phyloP scores from a whole-genome alignment of 2,329 filamentous ascomycete genomes.

The Metarhizium album region DNA sequence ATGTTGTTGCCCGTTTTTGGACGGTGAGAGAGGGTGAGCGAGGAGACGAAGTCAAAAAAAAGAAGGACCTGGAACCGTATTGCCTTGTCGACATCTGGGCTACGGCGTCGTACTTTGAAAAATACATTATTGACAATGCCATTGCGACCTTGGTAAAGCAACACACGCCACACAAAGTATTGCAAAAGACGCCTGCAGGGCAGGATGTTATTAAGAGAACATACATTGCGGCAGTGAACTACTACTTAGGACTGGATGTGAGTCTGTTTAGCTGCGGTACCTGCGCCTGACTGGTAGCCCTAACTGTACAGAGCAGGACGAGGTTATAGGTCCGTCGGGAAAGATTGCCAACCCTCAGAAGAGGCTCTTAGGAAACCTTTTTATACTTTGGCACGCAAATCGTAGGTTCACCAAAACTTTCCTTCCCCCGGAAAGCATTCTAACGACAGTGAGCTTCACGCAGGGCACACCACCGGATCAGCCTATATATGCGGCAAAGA shows the following conservation, averaged over 20 bases:
- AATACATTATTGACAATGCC: constrained; percentile 24
- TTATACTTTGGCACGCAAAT: constrained; percentile 35
- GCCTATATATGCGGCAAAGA: constrained; percentile 30
- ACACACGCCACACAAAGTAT: constrained; percentile 4
- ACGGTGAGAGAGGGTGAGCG: constrained; percentile 16
- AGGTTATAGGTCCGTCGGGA: not conserved
- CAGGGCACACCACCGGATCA: constrained; percentile 35
- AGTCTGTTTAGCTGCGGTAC: not conserved
- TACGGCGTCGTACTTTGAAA: constrained; percentile 22
- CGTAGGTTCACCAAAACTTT: constrained; percentile 24
- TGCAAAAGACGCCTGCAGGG: not conserved
- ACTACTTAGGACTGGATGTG: constrained; percentile 16
- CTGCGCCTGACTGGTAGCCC: not conserved
- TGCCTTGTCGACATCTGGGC: constrained; percentile 28
- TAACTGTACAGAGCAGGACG: constrained; percentile 1
- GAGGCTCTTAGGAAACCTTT: constrained; percentile 28
- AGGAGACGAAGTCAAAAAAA: constrained; percentile 13
- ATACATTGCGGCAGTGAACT: constrained; percentile 12
- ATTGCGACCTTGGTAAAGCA: constrained; percentile 17
- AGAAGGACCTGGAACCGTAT: constrained; percentile 25
- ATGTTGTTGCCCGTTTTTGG: constrained; percentile 30
- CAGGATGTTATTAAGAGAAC: constrained; percentile 12
- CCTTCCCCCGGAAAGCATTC: not conserved
- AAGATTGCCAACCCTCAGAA: constrained; percentile 16
- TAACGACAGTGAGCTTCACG: not conserved